Evolutionary conservation across 2,329 filamentous ascomycete species (phyloP), one percentile per base, ranked within the genome.

Genomic region (Bisporella sp.): DNA sequence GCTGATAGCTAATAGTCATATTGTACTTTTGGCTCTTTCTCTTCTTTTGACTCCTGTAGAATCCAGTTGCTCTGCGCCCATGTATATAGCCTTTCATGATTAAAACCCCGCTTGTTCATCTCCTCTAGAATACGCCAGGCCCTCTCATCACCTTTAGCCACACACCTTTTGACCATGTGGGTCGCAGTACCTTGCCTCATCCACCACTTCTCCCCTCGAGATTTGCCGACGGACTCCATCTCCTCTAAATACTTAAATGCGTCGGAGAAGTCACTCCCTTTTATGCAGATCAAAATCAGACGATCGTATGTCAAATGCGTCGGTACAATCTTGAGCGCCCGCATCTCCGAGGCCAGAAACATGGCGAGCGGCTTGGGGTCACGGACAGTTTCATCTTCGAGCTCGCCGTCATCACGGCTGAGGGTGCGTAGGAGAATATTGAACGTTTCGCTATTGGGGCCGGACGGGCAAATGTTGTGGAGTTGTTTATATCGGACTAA

Each of bases 281-380:
- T 50, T 4, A 79, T 57, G 59, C 81, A 85, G 41, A 81, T 71
- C 9, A 81, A 63, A 12, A 85, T 75, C 8, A 86, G 67, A 4
- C 76, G 71, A 57, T 85, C 81, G 57, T 85, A 85, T 0, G 82
- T 85, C 13, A 75, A 57, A n/a, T 67, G 61, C 52, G 82, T 73
- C 0, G 83, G 80, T 12, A 69, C 59, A 31, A 85, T 66, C 6
- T 69, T 69, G 6, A 82, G 66, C 7, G 75, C 71, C 5, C 75
- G 69, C 75, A 87, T 82, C 59, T 87, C 82, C 12, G 74, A 71
- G 7, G 79, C 75, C 2, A 85, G 66, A 59, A 81, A 84, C 66
- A 82, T 79, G 42, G 80, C 80, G 5, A 76, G 67, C 37, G 77
- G 70, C 51, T 78, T 77, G 50, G 75, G 71, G 5, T 62, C 45